Percentiles rank a stretch among this genome's conserved stretches.
phyloP scores from a whole-genome alignment of 345 rosid species.

The Sapria himalayana region DNA sequence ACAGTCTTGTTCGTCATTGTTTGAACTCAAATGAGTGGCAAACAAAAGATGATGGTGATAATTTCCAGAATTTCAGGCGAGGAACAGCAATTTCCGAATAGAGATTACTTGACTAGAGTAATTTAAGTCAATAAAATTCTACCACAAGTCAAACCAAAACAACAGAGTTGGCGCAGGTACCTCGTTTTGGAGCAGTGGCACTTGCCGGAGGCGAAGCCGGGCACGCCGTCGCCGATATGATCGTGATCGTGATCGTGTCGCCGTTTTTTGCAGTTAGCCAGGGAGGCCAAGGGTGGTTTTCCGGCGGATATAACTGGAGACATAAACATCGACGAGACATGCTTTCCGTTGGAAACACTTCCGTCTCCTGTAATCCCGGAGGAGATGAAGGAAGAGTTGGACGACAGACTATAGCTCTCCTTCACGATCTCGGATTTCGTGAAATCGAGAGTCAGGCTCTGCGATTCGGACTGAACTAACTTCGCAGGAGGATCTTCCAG shows the following conservation, averaged over 20 bases:
- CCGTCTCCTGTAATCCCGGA: conserved; percentile 86
- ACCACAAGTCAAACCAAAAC: not conserved
- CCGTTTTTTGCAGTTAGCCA: conserved; percentile 39
- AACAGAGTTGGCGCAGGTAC: conserved; percentile 19
- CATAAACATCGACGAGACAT: conserved; percentile 42
- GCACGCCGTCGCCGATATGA: conserved; percentile 28
- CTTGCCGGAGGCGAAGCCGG: conserved; percentile 43
- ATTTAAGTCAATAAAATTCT: not conserved
- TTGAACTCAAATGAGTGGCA: not conserved
- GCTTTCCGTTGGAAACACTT: conserved; percentile 74
- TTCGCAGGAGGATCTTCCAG: conserved; percentile 12
- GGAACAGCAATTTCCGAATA: not conserved
- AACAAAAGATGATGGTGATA: too few species aligned
- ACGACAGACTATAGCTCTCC: conserved; percentile 56
- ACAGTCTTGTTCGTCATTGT: not conserved
- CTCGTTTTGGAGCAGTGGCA: conserved; percentile 88
- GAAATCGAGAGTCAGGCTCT: conserved; percentile 61
- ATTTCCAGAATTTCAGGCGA: too few species aligned
- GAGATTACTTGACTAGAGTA: not conserved
- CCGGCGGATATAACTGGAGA: conserved; percentile 36
- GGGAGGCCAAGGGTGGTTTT: conserved; percentile 53
- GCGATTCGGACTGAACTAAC: conserved; percentile 32
- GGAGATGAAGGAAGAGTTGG: conserved; percentile 78
- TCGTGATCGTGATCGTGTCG: conserved; percentile 49
- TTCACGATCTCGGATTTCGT: conserved; percentile 49